Conservation (phyloP, 495 filamentous ascomycete species). For the Lasiosphaeris hirsuta region DNA sequence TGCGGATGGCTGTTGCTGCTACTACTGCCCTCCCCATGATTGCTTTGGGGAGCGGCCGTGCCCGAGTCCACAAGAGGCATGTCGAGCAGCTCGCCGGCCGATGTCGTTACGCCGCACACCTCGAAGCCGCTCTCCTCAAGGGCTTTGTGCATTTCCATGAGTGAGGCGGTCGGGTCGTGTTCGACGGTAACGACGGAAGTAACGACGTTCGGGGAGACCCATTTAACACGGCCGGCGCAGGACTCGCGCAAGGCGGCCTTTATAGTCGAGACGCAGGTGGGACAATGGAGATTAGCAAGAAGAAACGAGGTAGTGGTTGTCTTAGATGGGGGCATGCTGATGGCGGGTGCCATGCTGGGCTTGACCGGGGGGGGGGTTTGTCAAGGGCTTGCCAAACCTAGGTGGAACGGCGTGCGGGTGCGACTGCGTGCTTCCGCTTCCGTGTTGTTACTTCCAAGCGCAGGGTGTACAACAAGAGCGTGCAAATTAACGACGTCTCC, state of each 20-base stretch:
- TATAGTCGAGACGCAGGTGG: slow-evolving; percentile 57
- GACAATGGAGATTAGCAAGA: slow-evolving; percentile 59
- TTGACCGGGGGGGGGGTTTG: background rate
- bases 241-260: slow-evolving; percentile 41
- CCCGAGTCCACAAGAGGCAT: slow-evolving; percentile 12
- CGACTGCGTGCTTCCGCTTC: too few species aligned
- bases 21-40: slow-evolving; percentile 14
- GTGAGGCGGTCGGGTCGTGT: slow-evolving; percentile 25
- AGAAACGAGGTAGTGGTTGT: slow-evolving; percentile 47
- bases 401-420: slow-evolving; percentile 13
- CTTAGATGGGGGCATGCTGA: slow-evolving; percentile 12
- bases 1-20: background rate
- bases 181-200: slow-evolving; percentile 52
- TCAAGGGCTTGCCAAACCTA: slow-evolving; percentile 5
- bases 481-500: slow-evolving; percentile 24
- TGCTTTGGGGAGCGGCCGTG: background rate
- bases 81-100: slow-evolving; percentile 27
- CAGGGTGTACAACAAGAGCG: background rate
- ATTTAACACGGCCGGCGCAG: slow-evolving; percentile 38
- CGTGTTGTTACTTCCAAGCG: too few species aligned
- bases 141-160: slow-evolving; percentile 36
- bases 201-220: slow-evolving; percentile 56
- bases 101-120: slow-evolving; percentile 41
- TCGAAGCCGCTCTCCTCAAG: slow-evolving; percentile 47
- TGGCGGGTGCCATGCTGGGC: slow-evolving; percentile 23